These are phyloP conservation scores for Aethionema arabicum DNA, from an alignment of 345 rosid species.

Conservation along the genomic window DNA sequence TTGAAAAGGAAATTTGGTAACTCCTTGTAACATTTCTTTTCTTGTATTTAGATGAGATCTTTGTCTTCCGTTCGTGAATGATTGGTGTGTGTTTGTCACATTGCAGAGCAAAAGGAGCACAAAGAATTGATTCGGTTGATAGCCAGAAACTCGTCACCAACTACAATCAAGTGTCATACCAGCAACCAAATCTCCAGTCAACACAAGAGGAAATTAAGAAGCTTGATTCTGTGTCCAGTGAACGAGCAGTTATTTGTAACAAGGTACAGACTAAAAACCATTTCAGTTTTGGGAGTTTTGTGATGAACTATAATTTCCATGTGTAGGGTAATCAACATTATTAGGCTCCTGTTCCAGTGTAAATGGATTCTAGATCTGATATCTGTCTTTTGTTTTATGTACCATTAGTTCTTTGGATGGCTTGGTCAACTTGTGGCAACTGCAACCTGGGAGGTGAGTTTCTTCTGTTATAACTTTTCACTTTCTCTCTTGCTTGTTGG, in stretches of 20 bases:
- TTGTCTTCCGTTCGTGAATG: background rate
- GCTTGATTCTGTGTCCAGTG: constrained; percentile 67
- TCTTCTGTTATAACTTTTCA: background rate
- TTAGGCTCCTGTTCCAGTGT: background rate
- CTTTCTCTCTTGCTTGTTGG: background rate
- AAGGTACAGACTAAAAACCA: constrained; percentile 45
- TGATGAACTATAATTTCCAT: background rate
- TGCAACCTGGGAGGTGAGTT: constrained; percentile 51
- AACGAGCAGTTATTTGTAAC: constrained; percentile 82
- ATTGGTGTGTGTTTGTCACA: constrained; percentile 15
- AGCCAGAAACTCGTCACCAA: constrained; percentile 51
- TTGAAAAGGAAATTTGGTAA: constrained; percentile 73
- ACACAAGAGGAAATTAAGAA: constrained; percentile 93
- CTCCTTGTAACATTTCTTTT: background rate
- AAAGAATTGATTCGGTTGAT: constrained; percentile 72
- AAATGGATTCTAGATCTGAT: constrained; percentile 30
- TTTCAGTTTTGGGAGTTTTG: constrained; percentile 2
- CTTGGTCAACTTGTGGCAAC: constrained; percentile 53
- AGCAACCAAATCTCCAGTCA: constrained; percentile 76
- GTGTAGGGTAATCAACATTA: constrained; percentile 6
- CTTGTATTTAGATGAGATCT: background rate
- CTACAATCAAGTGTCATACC: constrained; percentile 49
- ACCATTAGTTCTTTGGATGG: constrained; percentile 58
- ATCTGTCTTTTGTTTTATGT: constrained; percentile 21
- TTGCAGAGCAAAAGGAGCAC: constrained; percentile 72